These are phyloP conservation scores for Podaxis sp. DNA, from an alignment of 768 basidiomycete species.

Conservation along the genomic window DNA sequence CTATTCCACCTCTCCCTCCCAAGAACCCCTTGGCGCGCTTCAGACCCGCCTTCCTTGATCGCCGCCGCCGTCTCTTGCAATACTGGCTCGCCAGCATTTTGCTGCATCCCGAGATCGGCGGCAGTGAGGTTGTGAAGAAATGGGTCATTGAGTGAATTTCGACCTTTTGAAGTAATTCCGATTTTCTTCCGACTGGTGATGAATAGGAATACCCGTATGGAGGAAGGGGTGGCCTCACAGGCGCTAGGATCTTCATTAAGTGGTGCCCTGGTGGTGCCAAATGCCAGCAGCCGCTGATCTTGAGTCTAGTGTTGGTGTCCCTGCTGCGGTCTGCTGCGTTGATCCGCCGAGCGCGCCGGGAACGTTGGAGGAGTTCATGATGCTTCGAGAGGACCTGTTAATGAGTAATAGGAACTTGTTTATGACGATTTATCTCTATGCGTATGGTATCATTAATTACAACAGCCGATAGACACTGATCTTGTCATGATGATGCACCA, in stretches of 20 bases:
- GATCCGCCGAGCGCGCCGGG: neutral
- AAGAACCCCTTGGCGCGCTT: conserved; percentile 69
- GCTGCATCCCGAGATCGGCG: conserved; percentile 70
- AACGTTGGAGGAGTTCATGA: neutral
- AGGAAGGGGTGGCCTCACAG: neutral
- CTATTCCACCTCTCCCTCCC: conserved; percentile 62
- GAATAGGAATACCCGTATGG: neutral
- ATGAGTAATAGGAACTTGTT: neutral
- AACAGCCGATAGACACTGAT: neutral
- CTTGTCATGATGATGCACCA: no score
- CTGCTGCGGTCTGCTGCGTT: neutral
- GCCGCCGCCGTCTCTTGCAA: conserved; percentile 55
- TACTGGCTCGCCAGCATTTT: conserved; percentile 65
- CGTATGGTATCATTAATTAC: neutral
- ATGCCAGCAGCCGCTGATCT: neutral
- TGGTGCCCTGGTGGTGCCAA: neutral
- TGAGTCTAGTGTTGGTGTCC: neutral
- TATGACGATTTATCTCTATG: neutral
- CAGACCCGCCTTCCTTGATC: conserved; percentile 65
- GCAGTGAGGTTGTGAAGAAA: conserved; percentile 51
- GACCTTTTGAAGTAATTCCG: no score
- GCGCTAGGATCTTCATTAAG: neutral
- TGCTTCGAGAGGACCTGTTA: neutral
- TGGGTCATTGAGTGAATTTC: conserved; percentile 48
- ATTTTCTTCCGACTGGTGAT: neutral